These are phyloP conservation scores for Coffea humblotiana DNA, from an alignment of 305 asterid genomes.

Conservation along the genomic window DNA sequence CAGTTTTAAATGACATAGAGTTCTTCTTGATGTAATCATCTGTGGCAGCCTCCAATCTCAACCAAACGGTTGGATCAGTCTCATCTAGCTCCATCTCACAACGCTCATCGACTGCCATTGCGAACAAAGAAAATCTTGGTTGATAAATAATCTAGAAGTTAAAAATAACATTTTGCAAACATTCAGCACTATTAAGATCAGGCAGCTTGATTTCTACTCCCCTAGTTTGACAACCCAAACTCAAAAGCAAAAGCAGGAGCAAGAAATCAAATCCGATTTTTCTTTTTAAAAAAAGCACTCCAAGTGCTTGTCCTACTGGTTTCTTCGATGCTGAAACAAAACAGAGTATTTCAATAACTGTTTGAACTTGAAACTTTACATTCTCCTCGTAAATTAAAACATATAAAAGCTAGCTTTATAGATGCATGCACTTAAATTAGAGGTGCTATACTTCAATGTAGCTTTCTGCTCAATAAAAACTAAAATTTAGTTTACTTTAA, in stretches of 20 bases:
- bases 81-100: constrained; percentile 99
- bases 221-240: neutral
- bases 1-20: constrained; percentile 62
- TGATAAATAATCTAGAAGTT: neutral
- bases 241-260: neutral
- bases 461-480: too few species aligned
- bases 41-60: constrained; percentile 84
- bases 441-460: too few species aligned
- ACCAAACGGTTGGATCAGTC: constrained; percentile 93
- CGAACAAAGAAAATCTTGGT: constrained; percentile 2
- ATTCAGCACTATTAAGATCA: neutral
- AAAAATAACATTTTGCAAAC: neutral
- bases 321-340: too few species aligned
- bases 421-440: too few species aligned
- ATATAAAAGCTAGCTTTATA: too few species aligned
- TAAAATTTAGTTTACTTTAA: neutral
- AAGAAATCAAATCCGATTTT: neutral
- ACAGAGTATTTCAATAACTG: too few species aligned
- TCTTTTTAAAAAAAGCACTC: too few species aligned
- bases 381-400: too few species aligned
- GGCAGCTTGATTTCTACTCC: neutral
- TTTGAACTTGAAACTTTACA: too few species aligned
- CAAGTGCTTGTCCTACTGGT: too few species aligned
- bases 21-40: constrained; percentile 75
- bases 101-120: constrained; percentile 85